Conservation (phyloP, 2,329 filamentous ascomycete species). For the Verticillium longisporum region DNA sequence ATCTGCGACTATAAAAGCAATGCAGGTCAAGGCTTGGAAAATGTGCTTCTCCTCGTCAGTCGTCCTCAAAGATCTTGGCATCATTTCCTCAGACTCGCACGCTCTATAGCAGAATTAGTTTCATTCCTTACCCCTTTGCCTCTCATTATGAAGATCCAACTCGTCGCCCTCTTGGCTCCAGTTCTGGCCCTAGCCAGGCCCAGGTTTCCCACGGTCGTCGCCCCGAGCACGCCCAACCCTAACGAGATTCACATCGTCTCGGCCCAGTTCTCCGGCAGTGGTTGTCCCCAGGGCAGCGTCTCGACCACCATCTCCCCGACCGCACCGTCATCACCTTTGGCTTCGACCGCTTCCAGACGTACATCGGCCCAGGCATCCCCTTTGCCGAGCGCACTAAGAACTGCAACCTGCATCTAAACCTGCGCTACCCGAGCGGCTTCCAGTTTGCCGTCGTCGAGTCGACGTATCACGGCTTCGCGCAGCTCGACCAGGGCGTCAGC, state of each 20-base stretch:
- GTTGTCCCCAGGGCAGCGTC: conserved; percentile 35
- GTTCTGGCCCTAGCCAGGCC: conserved; percentile 29
- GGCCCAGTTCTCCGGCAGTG: conserved; percentile 34
- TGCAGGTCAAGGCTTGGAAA: not conserved
- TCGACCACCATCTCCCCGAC: conserved; percentile 35
- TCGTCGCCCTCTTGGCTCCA: conserved; percentile 25
- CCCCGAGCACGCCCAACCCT: conserved; percentile 28
- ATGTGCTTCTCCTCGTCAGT: no score
- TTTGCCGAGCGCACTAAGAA: conserved; percentile 33
- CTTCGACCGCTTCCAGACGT: conserved; percentile 39
- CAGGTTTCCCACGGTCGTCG: conserved; percentile 18
- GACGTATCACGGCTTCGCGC: conserved; percentile 42
- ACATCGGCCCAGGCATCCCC: conserved; percentile 33
- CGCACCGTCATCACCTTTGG: conserved; percentile 39
- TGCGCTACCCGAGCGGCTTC: conserved; percentile 39
- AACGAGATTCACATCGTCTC: conserved; percentile 32
- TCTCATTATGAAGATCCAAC: conserved; percentile 27
- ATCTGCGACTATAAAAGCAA: not conserved
- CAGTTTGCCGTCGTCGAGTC: conserved; percentile 38
- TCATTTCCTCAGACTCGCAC: not conserved
- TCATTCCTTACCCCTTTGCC: not conserved
- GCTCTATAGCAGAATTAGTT: not conserved
- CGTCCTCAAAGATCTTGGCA: not conserved
- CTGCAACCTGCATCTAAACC: conserved; percentile 39
- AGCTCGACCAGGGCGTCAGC: conserved; percentile 35